Conservation (phyloP, 140 eudicot species). For the Cichorium intybus region DNA sequence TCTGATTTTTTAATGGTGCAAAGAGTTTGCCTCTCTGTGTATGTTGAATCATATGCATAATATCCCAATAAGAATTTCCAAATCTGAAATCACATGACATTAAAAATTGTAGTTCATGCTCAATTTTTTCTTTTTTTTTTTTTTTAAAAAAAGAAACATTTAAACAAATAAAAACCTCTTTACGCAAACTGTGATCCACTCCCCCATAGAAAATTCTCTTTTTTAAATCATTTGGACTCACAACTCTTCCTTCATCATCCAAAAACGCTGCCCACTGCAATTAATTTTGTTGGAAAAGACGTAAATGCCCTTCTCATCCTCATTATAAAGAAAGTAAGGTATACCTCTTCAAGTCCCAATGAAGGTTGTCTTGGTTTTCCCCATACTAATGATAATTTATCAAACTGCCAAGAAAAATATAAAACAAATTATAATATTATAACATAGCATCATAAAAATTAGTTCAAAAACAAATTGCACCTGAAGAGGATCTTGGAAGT, state of each 20-base stretch:
- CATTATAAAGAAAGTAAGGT: background rate
- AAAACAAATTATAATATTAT: no score
- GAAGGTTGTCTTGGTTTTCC: slow-evolving; percentile 95
- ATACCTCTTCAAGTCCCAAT: slow-evolving; percentile 75
- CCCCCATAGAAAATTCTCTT: slow-evolving; percentile 94
- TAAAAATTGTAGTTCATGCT: background rate
- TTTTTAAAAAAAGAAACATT: background rate
- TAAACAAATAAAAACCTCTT: slow-evolving; percentile 53
- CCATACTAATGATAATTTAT: slow-evolving; percentile 76
- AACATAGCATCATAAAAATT: background rate
- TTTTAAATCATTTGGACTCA: slow-evolving; percentile 55
- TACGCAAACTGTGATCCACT: slow-evolving; percentile 66
- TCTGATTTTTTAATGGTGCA: slow-evolving; percentile 67
- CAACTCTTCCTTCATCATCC: slow-evolving; percentile 84
- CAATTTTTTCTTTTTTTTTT: slow-evolving; percentile 1
- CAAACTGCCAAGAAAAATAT: slow-evolving; percentile 48
- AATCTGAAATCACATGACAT: slow-evolving; percentile 41
- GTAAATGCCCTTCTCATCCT: no score
- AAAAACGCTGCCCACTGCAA: slow-evolving; percentile 81
- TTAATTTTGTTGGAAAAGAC: no score
- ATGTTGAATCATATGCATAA: slow-evolving; percentile 70
- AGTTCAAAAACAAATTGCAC: background rate
- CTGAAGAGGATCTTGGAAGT: slow-evolving; percentile 87
- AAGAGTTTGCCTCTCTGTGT: slow-evolving; percentile 69
- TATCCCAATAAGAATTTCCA: slow-evolving; percentile 82